phyloP scores from a whole-genome alignment of 768 basidiomycete species.

The Clavaria fumosa region DNA sequence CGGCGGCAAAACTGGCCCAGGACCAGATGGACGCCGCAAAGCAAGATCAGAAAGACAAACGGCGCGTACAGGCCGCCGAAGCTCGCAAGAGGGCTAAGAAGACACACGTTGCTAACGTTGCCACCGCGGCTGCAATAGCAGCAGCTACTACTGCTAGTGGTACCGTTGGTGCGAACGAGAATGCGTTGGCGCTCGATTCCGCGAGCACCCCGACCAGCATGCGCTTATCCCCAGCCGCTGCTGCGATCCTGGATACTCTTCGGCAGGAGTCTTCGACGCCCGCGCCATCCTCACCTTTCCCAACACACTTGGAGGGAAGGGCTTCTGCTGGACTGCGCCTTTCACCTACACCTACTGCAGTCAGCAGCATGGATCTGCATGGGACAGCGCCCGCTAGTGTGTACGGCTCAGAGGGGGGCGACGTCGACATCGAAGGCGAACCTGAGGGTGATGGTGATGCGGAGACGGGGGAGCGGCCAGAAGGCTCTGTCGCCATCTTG shows the following conservation, averaged over 20 bases:
- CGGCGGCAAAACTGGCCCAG: slow-evolving; percentile 21
- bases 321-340: too few species aligned
- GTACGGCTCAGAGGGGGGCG: too few species aligned
- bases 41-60: slow-evolving; percentile 31
- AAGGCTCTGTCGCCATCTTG: too few species aligned
- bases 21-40: slow-evolving; percentile 34
- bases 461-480: slow-evolving; percentile 7
- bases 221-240: too few species aligned
- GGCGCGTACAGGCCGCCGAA: slow-evolving; percentile 36
- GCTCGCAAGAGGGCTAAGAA: slow-evolving; percentile 36
- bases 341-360: slow-evolving; percentile 36
- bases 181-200: too few species aligned
- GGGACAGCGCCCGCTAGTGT: slow-evolving; percentile 31
- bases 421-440: too few species aligned
- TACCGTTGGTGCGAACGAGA: too few species aligned
- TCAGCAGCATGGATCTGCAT: slow-evolving; percentile 33
- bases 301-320: too few species aligned
- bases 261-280: slow-evolving; percentile 13
- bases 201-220: too few species aligned
- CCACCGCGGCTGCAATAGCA: too few species aligned
- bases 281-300: neutral
- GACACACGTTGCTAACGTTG: too few species aligned
- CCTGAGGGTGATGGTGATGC: slow-evolving; percentile 24
- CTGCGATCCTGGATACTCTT: slow-evolving; percentile 13
- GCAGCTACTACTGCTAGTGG: too few species aligned